Conservation (phyloP, 176 grass and related monocot genomes). For the Avena eriantha region DNA sequence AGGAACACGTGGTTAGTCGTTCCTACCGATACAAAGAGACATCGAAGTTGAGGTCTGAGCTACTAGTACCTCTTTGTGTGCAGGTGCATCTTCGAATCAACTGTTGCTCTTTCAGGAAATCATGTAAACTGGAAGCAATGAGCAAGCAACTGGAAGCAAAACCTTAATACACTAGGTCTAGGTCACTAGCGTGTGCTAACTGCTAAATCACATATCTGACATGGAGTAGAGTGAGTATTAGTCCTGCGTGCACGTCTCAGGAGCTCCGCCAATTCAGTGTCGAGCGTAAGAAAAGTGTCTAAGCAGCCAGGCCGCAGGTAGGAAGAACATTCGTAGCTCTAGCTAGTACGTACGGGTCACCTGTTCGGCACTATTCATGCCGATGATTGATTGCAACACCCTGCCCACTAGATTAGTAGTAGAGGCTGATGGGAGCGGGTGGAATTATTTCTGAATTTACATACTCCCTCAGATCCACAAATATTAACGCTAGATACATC, state of each 20-base stretch:
- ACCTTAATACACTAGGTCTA: too few relatives aligned
- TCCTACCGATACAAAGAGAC: background rate
- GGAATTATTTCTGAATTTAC: too few relatives aligned
- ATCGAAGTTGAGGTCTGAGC: background rate
- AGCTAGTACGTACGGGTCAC: background rate
- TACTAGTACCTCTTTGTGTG: background rate
- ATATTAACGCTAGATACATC: too few relatives aligned
- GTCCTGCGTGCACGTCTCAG: background rate
- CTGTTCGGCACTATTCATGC: background rate
- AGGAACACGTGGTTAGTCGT: background rate
- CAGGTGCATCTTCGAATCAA: too few relatives aligned
- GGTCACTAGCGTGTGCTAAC: too few relatives aligned
- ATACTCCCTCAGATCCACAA: too few relatives aligned
- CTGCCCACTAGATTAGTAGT: background rate
- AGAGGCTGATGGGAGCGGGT: too few relatives aligned
- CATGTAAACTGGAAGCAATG: too few relatives aligned
- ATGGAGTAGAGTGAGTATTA: background rate
- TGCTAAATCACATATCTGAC: background rate
- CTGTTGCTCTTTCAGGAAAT: too few relatives aligned
- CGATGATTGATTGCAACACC: background rate
- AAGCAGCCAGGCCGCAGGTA: background rate
- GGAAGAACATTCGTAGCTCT: background rate
- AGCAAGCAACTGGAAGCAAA: too few relatives aligned
- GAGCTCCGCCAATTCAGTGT: constrained; percentile 20
- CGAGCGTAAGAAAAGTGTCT: background rate